A percentile compares a stretch with the other conserved stretches of the same genome.
Conservation (phyloP, 345 rosid species). For the Trapa incisa region DNA sequence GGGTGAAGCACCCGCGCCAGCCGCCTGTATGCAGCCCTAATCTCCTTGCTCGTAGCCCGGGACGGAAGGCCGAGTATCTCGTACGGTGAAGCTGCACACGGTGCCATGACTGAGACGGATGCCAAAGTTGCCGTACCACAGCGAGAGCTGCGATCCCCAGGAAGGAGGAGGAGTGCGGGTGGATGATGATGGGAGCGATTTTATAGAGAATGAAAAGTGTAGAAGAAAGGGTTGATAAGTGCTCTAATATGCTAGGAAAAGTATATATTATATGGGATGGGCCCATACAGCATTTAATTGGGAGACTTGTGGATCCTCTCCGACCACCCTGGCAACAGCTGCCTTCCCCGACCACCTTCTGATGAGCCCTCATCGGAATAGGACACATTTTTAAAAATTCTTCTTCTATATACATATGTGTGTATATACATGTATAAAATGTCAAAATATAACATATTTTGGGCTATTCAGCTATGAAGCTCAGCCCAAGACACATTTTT, state of each 20-base stretch:
- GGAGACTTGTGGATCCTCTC: too few species aligned
- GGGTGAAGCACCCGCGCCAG: constrained; percentile 50
- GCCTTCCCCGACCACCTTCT: too few species aligned
- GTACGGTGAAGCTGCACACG: constrained; percentile 20
- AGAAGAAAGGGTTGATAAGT: too few species aligned
- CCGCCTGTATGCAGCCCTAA: constrained; percentile 44
- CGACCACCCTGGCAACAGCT: too few species aligned
- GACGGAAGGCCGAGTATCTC: constrained; percentile 38
- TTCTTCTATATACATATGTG: too few species aligned
- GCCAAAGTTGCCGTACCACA: too few species aligned
- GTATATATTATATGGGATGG: too few species aligned
- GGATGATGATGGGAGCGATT: neutral
- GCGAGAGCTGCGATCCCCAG: neutral
- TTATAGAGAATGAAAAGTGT: neutral
- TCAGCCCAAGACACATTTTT: neutral
- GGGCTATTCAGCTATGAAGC: neutral
- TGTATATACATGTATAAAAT: too few species aligned
- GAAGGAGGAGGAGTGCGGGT: neutral
- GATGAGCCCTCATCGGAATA: too few species aligned
- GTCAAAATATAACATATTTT: neutral
- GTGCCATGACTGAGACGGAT: neutral
- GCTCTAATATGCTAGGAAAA: too few species aligned
- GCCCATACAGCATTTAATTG: too few species aligned
- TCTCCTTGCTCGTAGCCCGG: constrained; percentile 29
- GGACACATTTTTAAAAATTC: too few species aligned